These are phyloP conservation scores for Leishmania lainsoni DNA, from an alignment of 208 protist genomes.

Conservation along the genomic window DNA sequence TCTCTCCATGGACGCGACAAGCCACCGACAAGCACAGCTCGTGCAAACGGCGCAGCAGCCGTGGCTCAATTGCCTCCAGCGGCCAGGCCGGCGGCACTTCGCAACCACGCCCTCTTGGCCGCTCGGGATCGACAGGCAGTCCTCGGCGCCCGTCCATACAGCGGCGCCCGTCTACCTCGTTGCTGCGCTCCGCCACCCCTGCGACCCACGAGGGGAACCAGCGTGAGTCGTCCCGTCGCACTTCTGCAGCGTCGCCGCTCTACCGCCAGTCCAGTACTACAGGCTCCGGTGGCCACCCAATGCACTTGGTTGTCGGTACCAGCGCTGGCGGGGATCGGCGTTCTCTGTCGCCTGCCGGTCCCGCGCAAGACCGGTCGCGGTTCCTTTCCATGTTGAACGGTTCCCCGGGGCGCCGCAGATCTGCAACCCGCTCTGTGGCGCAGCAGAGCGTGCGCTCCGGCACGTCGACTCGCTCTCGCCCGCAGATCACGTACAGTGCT, in stretches of 20 bases:
- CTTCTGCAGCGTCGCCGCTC: background rate
- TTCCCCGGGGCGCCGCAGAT: constrained; percentile 4
- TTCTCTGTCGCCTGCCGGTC: background rate
- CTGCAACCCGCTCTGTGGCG: constrained; percentile 35
- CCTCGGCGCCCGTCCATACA: constrained; percentile 7
- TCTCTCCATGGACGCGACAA: background rate
- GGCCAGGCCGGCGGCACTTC: background rate
- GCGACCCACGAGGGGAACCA: background rate
- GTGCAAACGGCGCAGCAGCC: background rate
- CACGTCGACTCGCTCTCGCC: constrained; percentile 50
- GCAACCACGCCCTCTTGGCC: background rate
- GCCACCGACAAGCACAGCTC: background rate
- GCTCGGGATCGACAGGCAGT: background rate
- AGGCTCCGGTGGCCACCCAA: constrained; percentile 2
- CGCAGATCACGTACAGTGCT: constrained; percentile 52
- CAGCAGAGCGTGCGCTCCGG: constrained; percentile 38
- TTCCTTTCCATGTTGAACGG: background rate
- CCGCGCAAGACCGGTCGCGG: background rate
- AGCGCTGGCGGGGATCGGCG: background rate
- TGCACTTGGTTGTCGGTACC: background rate
- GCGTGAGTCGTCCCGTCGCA: background rate
- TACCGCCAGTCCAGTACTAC: background rate
- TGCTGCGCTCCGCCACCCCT: background rate
- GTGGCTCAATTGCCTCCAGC: background rate
- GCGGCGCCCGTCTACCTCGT: constrained; percentile 2